Evolutionary conservation across 495 filamentous ascomycete species (phyloP), one percentile per base, ranked within the genome.

Genomic region (Cairneyella variabilis): DNA sequence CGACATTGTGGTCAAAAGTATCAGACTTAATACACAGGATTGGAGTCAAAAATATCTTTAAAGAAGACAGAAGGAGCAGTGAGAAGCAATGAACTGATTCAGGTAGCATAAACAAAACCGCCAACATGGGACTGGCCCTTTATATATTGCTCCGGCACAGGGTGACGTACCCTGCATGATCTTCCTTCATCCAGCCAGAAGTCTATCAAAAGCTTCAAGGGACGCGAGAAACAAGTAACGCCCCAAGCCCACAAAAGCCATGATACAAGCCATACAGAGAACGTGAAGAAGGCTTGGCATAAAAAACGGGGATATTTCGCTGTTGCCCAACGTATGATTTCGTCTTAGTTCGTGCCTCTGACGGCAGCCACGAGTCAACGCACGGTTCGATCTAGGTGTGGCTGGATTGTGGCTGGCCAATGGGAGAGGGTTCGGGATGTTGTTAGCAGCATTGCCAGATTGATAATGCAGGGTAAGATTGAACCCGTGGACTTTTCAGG

Each of bases 121-220:
- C 18, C 6, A 23, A 17, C 20, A 32, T 39, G 51, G 51, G 27
- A 43, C 18, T 22, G 8, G 40, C 37, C 1, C 16, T 22, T 36
- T 54, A 59, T 58, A 53, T 30, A 3, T 23, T 32, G 9, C 6
- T 3, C 48, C 40, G 48, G 28, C 30, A 52, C 37, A 16, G n/a
- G n/a, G n/a, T n/a, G n/a, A n/a, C n/a, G n/a, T n/a, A n/a, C n/a
- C n/a, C n/a, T n/a, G n/a, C n/a, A n/a, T n/a, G n/a, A n/a, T n/a
- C n/a, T n/a, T n/a, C n/a, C n/a, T n/a, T n/a, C n/a, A n/a, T n/a
- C n/a, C n/a, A n/a, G n/a, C n/a, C n/a, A n/a, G n/a, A n/a, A n/a
- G n/a, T n/a, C 36, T 58, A 58, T 49, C 48, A 58, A 54, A 58
- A 58, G 37, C 34, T 50, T n/a, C n/a, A n/a, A n/a, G n/a, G n/a